These are phyloP conservation scores for Fomitopsis pinicola DNA, from an alignment of 1,284 basidiomycete species.

Conservation along the genomic window DNA sequence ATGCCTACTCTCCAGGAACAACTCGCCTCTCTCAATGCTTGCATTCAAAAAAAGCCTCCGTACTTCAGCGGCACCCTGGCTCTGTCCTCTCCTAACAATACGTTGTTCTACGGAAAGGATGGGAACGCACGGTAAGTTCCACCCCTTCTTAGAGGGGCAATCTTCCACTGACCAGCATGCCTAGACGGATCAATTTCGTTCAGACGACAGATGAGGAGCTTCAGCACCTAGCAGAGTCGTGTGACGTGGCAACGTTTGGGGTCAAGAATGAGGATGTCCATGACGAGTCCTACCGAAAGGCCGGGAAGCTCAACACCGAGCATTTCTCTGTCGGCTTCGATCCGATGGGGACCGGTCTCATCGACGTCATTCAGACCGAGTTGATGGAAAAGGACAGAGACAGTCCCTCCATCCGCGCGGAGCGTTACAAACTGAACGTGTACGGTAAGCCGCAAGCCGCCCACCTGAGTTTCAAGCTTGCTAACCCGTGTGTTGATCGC, in stretches of 20 bases:
- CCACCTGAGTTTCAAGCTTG: too few species aligned
- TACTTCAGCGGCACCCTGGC: slow-evolving; percentile 12
- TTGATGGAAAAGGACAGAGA: not conserved
- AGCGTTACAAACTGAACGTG: slow-evolving; percentile 32
- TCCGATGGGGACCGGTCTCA: not conserved
- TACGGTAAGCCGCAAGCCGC: slow-evolving; percentile 21
- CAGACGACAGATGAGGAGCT: not conserved
- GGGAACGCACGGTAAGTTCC: slow-evolving; percentile 4
- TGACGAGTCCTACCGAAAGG: slow-evolving; percentile 23
- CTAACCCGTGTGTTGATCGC: not conserved
- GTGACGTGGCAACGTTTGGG: slow-evolving; percentile 20
- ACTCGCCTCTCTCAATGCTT: not conserved
- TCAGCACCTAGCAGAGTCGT: slow-evolving; percentile 2
- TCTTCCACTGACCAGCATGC: not conserved
- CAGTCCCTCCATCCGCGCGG: slow-evolving; percentile 22
- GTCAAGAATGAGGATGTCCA: slow-evolving; percentile 14
- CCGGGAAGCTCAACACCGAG: slow-evolving; percentile 21
- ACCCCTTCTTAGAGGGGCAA: not conserved
- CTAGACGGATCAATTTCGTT: not conserved
- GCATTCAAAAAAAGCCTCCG: slow-evolving; percentile 7
- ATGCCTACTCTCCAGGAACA: not conserved
- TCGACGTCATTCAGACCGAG: not conserved
- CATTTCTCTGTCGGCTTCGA: slow-evolving; percentile 17
- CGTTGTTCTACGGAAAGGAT: slow-evolving; percentile 14
- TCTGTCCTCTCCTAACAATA: slow-evolving; percentile 2